A percentile compares a stretch with the other conserved stretches of the same genome.
Conservation (phyloP, 129 eudicot species). For the Gnaphalium uliginosum region DNA sequence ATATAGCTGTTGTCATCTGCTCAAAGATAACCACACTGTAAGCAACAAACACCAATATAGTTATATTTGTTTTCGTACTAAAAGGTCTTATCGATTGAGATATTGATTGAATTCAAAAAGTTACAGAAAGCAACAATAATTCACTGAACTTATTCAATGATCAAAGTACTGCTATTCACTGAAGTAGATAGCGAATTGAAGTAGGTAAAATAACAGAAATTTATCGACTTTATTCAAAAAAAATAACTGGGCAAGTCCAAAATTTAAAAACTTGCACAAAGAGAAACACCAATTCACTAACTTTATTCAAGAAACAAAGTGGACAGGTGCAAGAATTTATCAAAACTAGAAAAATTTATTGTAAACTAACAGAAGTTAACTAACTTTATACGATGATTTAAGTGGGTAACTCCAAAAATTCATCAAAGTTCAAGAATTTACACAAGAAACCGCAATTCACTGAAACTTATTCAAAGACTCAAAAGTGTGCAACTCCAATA, state of each 20-base stretch:
- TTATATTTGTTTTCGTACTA: background rate
- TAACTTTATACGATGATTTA: background rate
- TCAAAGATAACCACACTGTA: slow-evolving; percentile 22
- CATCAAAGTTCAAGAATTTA: background rate
- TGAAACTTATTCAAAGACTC: background rate
- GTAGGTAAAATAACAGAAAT: background rate
- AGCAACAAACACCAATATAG: background rate
- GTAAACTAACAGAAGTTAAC: background rate
- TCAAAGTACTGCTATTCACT: background rate
- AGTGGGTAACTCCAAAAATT: background rate
- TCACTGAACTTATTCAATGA: background rate
- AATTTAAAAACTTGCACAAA: background rate
- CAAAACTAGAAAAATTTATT: background rate
- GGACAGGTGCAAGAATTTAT: background rate
- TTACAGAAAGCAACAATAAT: background rate
- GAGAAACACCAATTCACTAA: background rate
- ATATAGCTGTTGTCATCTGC: slow-evolving; percentile 94
- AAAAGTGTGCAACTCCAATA: background rate
- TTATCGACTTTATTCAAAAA: background rate
- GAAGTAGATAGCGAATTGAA: background rate
- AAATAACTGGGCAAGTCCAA: background rate
- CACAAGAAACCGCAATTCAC: background rate
- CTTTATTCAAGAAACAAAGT: background rate
- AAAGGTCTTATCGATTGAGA: background rate
- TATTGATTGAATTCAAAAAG: background rate